Conservation (phyloP, 139 green algal genomes). For the Desmodesmus armatus region DNA sequence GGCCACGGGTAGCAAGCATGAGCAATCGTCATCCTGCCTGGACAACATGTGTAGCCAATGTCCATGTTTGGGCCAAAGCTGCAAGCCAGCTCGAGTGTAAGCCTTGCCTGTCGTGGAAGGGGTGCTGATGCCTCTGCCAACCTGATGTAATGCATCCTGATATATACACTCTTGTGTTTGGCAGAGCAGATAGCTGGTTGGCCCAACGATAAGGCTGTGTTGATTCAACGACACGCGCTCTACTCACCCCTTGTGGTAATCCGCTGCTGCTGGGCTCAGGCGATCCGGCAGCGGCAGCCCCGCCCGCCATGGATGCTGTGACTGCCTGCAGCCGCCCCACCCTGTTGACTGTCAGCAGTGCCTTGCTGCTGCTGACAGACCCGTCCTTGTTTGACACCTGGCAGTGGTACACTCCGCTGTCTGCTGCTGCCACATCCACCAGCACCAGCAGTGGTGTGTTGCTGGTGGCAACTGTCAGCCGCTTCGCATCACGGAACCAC, state of each 20-base stretch:
- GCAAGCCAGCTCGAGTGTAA: too few relatives aligned
- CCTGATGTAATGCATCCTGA: too few relatives aligned
- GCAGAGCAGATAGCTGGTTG: too few relatives aligned
- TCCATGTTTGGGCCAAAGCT: too few relatives aligned
- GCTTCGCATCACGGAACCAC: slow-evolving; percentile 67
- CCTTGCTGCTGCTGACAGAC: slow-evolving; percentile 48
- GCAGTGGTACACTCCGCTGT: slow-evolving; percentile 54
- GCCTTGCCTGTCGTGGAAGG: too few relatives aligned
- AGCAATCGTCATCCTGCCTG: background rate
- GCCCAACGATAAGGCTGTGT: too few relatives aligned
- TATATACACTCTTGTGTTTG: too few relatives aligned
- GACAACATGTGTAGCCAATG: background rate
- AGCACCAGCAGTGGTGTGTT: slow-evolving; percentile 60
- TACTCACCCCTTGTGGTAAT: too few relatives aligned
- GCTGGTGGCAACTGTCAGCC: slow-evolving; percentile 56
- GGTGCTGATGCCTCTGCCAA: too few relatives aligned
- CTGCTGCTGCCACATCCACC: slow-evolving; percentile 45
- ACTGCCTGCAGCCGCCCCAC: slow-evolving; percentile 40
- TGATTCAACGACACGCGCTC: too few relatives aligned
- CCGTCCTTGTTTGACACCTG: slow-evolving; percentile 68
- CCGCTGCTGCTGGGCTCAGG: background rate
- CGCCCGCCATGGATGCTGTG: background rate
- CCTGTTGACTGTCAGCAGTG: slow-evolving; percentile 51
- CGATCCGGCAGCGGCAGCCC: background rate
- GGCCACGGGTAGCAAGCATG: background rate